Conservation (phyloP, 2,329 filamentous ascomycete species). For the Alternaria gansuensis region DNA sequence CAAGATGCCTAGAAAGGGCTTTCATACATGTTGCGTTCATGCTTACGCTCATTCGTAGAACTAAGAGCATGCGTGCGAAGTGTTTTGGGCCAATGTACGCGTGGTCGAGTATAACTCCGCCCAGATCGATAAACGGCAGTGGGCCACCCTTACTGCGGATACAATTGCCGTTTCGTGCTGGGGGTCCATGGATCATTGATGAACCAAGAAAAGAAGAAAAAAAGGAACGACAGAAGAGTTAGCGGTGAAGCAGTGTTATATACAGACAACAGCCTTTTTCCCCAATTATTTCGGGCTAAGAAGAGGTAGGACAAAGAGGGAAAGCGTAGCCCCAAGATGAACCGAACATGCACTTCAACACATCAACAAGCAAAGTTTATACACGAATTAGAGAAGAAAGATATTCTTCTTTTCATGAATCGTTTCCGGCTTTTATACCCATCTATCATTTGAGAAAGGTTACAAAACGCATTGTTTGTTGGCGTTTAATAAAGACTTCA, state of each 20-base stretch:
- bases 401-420: neutral
- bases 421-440: neutral
- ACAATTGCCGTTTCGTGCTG: too few species aligned
- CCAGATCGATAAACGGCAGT: too few species aligned
- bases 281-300: too few species aligned
- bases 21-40: neutral
- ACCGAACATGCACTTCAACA: too few species aligned
- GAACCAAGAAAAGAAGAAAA: too few species aligned
- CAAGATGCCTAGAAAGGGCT: too few species aligned
- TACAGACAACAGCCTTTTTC: neutral
- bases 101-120: neutral
- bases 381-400: neutral
- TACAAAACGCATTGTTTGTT: conserved; percentile 1
- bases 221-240: neutral
- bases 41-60: neutral
- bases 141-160: too few species aligned
- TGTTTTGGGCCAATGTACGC: neutral
- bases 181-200: too few species aligned
- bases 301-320: too few species aligned
- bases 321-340: too few species aligned
- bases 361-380: neutral
- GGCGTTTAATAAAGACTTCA: neutral
- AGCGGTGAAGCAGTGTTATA: neutral
- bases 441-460: conserved; percentile 3
- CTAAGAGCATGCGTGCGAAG: neutral